Percentiles rank a stretch among this genome's conserved stretches.
phyloP scores from a whole-genome alignment of 1,284 basidiomycete genomes.

The Moniliophthora roreri region DNA sequence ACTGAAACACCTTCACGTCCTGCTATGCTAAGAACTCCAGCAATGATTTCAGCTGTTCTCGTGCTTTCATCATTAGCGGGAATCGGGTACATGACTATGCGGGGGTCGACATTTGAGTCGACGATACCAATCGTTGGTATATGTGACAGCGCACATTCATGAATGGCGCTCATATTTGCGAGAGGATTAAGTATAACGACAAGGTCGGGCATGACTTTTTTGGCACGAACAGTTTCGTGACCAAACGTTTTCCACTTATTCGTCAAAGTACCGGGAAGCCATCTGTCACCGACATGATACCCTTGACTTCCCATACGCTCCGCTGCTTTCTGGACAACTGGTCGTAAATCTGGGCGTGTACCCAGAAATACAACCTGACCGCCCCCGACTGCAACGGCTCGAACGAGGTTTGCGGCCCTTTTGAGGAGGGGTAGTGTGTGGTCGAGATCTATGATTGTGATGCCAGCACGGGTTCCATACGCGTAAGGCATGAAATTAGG shows the following conservation, averaged over 20 bases:
- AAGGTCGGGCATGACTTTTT: conserved; percentile 80
- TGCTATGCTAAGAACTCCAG: conserved; percentile 89
- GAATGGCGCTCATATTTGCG: conserved; percentile 80
- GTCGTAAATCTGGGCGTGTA: conserved; percentile 76
- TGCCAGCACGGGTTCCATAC: conserved; percentile 88
- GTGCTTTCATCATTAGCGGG: conserved; percentile 97
- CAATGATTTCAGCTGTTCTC: conserved; percentile 87
- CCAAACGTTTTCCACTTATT: conserved; percentile 85
- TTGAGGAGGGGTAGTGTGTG: conserved; percentile 91
- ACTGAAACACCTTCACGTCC: conserved; percentile 78
- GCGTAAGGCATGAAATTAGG: conserved; percentile 92
- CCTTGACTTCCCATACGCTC: conserved; percentile 78
- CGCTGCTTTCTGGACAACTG: conserved; percentile 79
- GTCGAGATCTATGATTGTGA: conserved; percentile 95
- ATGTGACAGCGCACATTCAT: conserved; percentile 82
- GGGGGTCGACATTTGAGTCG: conserved; percentile 95
- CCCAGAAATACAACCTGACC: conserved; percentile 92
- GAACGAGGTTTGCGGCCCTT: conserved; percentile 86
- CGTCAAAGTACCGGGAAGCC: conserved; percentile 94
- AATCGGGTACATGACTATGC: conserved; percentile 97
- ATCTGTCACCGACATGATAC: conserved; percentile 84
- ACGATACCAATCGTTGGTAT: conserved; percentile 89
- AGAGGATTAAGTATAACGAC: conserved; percentile 89
- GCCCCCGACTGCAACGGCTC: conserved; percentile 78
- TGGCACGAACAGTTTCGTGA: conserved; percentile 51